Percentiles rank a stretch among this genome's conserved stretches.
Evolutionary conservation across 305 asterid genomes (phyloP).

Genomic region (Salvia sclarea): DNA sequence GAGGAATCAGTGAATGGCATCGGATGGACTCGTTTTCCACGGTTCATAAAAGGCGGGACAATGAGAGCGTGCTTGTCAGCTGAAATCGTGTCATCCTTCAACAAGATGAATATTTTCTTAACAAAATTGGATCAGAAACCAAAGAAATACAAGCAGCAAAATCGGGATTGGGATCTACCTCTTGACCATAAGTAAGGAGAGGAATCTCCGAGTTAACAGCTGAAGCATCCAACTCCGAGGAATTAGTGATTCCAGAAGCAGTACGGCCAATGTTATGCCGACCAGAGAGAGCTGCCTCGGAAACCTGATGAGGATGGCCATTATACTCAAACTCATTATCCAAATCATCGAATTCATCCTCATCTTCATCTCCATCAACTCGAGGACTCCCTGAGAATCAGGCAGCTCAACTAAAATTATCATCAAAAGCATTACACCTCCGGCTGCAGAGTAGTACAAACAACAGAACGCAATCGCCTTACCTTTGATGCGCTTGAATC

Average conservation of each 20-base stretch:
- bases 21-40: constrained; percentile 80
- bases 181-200: constrained; percentile 91
- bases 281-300: constrained; percentile 59
- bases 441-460: too few species aligned
- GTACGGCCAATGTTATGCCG: constrained; percentile 47
- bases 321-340: constrained; percentile 78
- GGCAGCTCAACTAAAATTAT: background rate
- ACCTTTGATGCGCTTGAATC: constrained; percentile 94
- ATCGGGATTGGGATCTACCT: constrained; percentile 47
- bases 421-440: background rate
- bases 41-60: constrained; percentile 66
- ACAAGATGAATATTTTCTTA: constrained; percentile 20
- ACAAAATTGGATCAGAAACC: constrained; percentile 11
- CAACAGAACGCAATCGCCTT: constrained; percentile 19
- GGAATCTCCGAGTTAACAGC: constrained; percentile 77
- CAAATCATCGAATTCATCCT: constrained; percentile 92
- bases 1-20: constrained; percentile 71
- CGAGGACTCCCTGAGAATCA: constrained; percentile 68
- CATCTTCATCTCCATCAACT: constrained; percentile 97
- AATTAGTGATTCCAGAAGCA: constrained; percentile 59
- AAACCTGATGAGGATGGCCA: constrained; percentile 43
- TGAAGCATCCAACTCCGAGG: constrained; percentile 73
- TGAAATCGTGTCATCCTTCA: constrained; percentile 85
- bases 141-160: background rate
- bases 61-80: constrained; percentile 96